phyloP scores from a whole-genome alignment of 2,329 filamentous ascomycete genomes.

The Fusarium solani-melongenae region DNA sequence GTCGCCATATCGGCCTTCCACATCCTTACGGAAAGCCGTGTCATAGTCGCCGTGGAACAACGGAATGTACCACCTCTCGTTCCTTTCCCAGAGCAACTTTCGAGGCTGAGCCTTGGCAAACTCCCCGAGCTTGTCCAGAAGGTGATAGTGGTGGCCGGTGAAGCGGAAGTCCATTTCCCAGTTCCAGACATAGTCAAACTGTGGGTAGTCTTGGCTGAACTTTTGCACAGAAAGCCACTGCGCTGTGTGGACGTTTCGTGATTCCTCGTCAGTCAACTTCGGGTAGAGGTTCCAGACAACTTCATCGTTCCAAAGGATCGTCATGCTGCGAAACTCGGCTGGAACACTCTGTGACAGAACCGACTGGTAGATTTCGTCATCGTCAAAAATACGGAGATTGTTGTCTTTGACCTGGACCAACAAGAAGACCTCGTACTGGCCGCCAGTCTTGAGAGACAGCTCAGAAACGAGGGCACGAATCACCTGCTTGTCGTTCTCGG shows the following conservation, averaged over 20 bases:
- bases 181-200: slow-evolving; percentile 87
- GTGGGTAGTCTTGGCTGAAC: slow-evolving; percentile 79
- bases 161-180: slow-evolving; percentile 88
- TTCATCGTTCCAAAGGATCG: slow-evolving; percentile 78
- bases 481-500: slow-evolving; percentile 81
- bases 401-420: slow-evolving; percentile 81
- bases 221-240: slow-evolving; percentile 81
- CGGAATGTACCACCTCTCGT: slow-evolving; percentile 78
- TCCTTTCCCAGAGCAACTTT: slow-evolving; percentile 79
- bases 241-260: slow-evolving; percentile 65
- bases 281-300: slow-evolving; percentile 84
- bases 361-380: slow-evolving; percentile 67
- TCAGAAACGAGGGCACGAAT: slow-evolving; percentile 85
- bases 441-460: slow-evolving; percentile 78
- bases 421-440: slow-evolving; percentile 83
- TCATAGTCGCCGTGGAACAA: slow-evolving; percentile 74
- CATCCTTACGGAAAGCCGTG: slow-evolving; percentile 72
- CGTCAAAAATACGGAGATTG: slow-evolving; percentile 67
- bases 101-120: slow-evolving; percentile 77
- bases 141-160: slow-evolving; percentile 84
- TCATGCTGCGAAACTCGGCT: slow-evolving; percentile 75
- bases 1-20: slow-evolving; percentile 64
- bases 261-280: slow-evolving; percentile 71
- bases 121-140: slow-evolving; percentile 72
- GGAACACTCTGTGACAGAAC: slow-evolving; percentile 73